Conservation (phyloP, 2,329 filamentous ascomycete species). For the Fusarium cyanostomum region DNA sequence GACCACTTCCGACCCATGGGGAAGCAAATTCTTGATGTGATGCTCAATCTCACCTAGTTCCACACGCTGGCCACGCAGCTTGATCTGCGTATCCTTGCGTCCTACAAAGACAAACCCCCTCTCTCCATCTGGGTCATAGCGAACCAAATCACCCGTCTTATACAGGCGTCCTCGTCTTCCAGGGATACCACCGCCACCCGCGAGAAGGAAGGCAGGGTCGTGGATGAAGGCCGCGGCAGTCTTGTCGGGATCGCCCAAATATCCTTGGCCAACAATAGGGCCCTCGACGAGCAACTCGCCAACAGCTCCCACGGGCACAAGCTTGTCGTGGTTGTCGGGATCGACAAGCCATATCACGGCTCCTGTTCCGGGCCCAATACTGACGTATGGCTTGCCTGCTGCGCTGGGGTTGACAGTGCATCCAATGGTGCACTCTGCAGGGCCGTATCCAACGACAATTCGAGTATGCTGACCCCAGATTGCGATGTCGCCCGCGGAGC, state of each 20-base stretch:
- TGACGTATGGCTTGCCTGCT: constrained; percentile 48
- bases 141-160: constrained; percentile 68
- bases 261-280: constrained; percentile 70
- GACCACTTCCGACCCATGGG: constrained; percentile 53
- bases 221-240: constrained; percentile 67
- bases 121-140: constrained; percentile 62
- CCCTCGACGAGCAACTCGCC: constrained; percentile 66
- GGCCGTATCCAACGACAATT: constrained; percentile 63
- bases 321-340: constrained; percentile 55
- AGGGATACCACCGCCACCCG: constrained; percentile 47
- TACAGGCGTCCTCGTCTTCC: constrained; percentile 61
- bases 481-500: constrained; percentile 60
- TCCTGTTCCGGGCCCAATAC: constrained; percentile 59
- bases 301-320: constrained; percentile 59
- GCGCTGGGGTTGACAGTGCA: constrained; percentile 58
- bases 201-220: constrained; percentile 61
- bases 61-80: constrained; percentile 71
- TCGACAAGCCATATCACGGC: constrained; percentile 63
- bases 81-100: constrained; percentile 74
- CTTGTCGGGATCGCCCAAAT: constrained; percentile 66
- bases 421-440: constrained; percentile 64
- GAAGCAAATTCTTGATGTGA: constrained; percentile 54
- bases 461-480: constrained; percentile 57
- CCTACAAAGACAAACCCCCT: constrained; percentile 67
- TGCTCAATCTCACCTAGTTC: constrained; percentile 67